Evolutionary conservation across 2,329 filamentous ascomycete species (phyloP).

Genomic region (Cercospora sojina): DNA sequence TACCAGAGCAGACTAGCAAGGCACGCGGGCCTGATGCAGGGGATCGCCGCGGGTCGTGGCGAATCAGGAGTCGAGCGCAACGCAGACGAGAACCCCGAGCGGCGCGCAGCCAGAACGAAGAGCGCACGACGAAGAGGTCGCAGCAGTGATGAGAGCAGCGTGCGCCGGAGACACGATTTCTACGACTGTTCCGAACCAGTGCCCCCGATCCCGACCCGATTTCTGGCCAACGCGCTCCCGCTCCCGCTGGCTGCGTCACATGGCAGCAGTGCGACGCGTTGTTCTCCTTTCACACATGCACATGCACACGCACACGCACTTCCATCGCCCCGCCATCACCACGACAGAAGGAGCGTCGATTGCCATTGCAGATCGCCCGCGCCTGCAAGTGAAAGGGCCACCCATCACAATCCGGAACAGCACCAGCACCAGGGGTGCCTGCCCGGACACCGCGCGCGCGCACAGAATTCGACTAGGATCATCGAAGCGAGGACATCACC

Average conservation of each 20-base stretch:
- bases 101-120: constrained; percentile 4
- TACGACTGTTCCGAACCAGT: not conserved
- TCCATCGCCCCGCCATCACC: not conserved
- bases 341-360: not conserved
- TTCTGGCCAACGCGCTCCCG: not conserved
- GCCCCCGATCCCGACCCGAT: not conserved
- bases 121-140: not conserved
- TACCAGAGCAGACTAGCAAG: not conserved
- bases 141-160: not conserved
- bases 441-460: not conserved
- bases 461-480: not conserved
- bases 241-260: not conserved
- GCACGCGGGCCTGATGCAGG: not conserved
- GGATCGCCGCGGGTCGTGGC: not conserved
- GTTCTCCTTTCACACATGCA: not conserved
- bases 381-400: not conserved
- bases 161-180: not conserved
- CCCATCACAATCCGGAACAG: not conserved
- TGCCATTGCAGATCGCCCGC: not conserved
- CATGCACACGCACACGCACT: not conserved
- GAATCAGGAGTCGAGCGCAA: not conserved
- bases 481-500: not conserved
- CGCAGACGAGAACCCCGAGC: not conserved
- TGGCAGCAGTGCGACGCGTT: not conserved
- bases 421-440: not conserved